A percentile compares a stretch with the other conserved stretches of the same genome.
Conservation (phyloP, 768 basidiomycete species). For the Rhizopogon sp. region DNA sequence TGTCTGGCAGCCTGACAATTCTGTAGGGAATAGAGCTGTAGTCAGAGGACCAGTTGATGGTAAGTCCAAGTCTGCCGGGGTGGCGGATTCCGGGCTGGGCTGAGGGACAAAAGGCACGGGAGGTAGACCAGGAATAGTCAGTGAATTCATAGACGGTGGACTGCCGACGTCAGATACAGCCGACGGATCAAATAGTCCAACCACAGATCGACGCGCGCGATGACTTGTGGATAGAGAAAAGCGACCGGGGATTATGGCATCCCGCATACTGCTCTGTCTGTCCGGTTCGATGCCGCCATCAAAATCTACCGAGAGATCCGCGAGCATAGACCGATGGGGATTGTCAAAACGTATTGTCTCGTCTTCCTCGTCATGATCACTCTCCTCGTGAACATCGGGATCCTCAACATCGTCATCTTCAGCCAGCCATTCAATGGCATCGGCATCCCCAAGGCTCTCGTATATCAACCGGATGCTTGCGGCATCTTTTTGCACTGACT, state of each 20-base stretch:
- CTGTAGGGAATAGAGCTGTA: slow-evolving; percentile 7
- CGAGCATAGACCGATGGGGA: slow-evolving; percentile 20
- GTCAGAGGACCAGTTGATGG: slow-evolving; percentile 12
- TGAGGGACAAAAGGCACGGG: slow-evolving; percentile 29
- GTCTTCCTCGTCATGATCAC: slow-evolving; percentile 24
- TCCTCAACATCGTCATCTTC: slow-evolving; percentile 41
- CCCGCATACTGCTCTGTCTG: slow-evolving; percentile 22
- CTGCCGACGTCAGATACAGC: slow-evolving; percentile 10
- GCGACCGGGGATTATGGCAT: slow-evolving; percentile 9
- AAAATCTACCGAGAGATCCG: slow-evolving; percentile 18
- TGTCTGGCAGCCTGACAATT: slow-evolving; percentile 24
- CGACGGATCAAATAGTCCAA: slow-evolving; percentile 53
- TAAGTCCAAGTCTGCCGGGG: slow-evolving; percentile 10
- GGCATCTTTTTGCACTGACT: slow-evolving; percentile 68
- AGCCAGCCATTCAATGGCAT: slow-evolving; percentile 32
- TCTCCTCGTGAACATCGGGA: slow-evolving; percentile 12
- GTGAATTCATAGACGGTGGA: slow-evolving; percentile 19
- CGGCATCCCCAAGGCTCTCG: slow-evolving; percentile 57
- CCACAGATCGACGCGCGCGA: slow-evolving; percentile 47
- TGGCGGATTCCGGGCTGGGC: slow-evolving; percentile 20
- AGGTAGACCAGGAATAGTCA: slow-evolving; percentile 29
- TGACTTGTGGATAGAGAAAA: slow-evolving; percentile 17
- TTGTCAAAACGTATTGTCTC: slow-evolving; percentile 27
- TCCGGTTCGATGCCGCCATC: slow-evolving; percentile 12
- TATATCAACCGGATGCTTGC: slow-evolving; percentile 67